Conservation (phyloP, 768 basidiomycete species). For the Brasilioporus rufonigricans region DNA sequence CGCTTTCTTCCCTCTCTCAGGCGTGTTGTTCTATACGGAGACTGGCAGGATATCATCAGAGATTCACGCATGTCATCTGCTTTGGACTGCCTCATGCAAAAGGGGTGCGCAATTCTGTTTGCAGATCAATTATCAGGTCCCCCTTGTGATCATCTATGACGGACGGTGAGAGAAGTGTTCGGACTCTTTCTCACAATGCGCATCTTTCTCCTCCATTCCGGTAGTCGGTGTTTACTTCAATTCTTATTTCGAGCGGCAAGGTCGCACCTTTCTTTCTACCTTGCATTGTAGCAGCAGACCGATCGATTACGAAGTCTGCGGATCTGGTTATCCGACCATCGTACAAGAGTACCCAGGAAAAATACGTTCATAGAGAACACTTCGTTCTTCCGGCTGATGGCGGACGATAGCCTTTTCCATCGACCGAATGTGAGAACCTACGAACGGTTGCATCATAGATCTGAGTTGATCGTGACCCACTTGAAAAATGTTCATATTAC, state of each 20-base stretch:
- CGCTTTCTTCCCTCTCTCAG: slow-evolving; percentile 45
- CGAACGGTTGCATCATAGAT: neutral
- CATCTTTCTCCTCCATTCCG: neutral
- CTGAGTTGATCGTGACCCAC: neutral
- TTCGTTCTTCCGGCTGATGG: neutral
- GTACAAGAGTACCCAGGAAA: neutral
- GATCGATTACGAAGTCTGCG: neutral
- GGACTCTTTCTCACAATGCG: neutral
- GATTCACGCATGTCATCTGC: slow-evolving; percentile 39
- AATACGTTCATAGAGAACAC: neutral
- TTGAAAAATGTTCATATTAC: slow-evolving; percentile 17
- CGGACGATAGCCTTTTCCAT: neutral
- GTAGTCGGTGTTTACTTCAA: neutral
- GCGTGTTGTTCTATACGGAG: slow-evolving; percentile 48
- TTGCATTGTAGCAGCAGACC: neutral
- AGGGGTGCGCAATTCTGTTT: slow-evolving; percentile 31
- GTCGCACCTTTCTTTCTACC: neutral
- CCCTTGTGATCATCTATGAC: slow-evolving; percentile 20
- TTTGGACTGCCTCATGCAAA: slow-evolving; percentile 31
- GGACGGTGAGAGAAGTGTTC: slow-evolving; percentile 3
- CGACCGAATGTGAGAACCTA: neutral
- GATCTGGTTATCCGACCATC: neutral
- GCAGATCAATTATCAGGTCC: slow-evolving; percentile 10
- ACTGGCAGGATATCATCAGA: slow-evolving; percentile 43
- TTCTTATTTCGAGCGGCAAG: neutral